Evolutionary conservation across 352 stramenopile species (phyloP).

Genomic region (Globisporangium nagaii): DNA sequence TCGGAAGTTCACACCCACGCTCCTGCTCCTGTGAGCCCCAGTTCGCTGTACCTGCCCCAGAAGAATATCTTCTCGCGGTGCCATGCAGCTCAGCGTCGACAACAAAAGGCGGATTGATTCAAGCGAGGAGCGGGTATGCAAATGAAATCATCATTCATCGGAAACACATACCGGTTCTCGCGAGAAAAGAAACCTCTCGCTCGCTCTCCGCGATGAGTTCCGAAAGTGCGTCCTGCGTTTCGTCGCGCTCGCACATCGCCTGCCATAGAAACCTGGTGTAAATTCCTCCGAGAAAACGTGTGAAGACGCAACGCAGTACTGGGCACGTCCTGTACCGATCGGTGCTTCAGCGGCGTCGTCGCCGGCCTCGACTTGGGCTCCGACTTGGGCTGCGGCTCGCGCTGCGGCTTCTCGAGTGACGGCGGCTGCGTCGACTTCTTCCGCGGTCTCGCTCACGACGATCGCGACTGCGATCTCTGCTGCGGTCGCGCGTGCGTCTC

Average conservation of each 20-base stretch:
- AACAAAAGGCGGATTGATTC: not conserved
- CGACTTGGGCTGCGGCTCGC: slow-evolving; percentile 19
- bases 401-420: slow-evolving; percentile 20
- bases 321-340: too few relatives aligned
- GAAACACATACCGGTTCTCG: slow-evolving; percentile 8
- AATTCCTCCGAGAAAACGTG: slow-evolving; percentile 2
- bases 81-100: not conserved
- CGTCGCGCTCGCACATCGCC: not conserved
- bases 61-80: too few relatives aligned
- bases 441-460: slow-evolving; percentile 20
- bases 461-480: slow-evolving; percentile 21
- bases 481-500: slow-evolving; percentile 5
- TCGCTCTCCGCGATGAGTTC: not conserved
- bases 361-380: slow-evolving; percentile 39
- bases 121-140: not conserved
- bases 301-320: too few relatives aligned
- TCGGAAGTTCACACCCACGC: too few relatives aligned
- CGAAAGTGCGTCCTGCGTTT: not conserved
- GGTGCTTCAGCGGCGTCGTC: slow-evolving; percentile 21
- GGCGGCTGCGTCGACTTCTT: slow-evolving; percentile 25
- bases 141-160: not conserved
- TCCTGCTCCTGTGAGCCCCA: too few relatives aligned
- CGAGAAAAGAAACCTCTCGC: not conserved
- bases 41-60: too few relatives aligned
- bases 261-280: slow-evolving; percentile 8